These are phyloP conservation scores for Edhazardia aedis DNA, from an alignment of 371 early-diverging fungal genomes.

Conservation along the genomic window DNA sequence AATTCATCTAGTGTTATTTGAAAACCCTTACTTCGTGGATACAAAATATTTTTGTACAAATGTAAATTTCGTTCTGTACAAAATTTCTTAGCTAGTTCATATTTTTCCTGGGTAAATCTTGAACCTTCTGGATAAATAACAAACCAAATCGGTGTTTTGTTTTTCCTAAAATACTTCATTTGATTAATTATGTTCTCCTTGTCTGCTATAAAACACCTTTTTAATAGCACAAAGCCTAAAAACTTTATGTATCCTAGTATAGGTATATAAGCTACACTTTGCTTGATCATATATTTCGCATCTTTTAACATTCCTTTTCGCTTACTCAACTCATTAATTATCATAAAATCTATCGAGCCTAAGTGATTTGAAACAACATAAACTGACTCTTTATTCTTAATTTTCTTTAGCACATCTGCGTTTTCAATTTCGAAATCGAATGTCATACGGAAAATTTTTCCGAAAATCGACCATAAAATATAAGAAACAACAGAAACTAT, in stretches of 20 bases:
- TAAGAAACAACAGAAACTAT: neutral
- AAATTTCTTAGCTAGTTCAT: slow-evolving; percentile 16
- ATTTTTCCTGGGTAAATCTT: slow-evolving; percentile 22
- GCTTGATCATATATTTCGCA: slow-evolving; percentile 35
- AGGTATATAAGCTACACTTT: slow-evolving; percentile 23
- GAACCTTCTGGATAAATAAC: slow-evolving; percentile 46
- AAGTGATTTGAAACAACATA: slow-evolving; percentile 43
- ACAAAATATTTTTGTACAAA: slow-evolving; percentile 32
- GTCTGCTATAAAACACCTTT: slow-evolving; percentile 36
- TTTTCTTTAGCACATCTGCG: neutral
- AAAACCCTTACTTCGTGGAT: slow-evolving; percentile 43
- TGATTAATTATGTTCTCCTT: slow-evolving; percentile 25
- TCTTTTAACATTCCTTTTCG: slow-evolving; percentile 9
- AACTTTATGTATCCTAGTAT: slow-evolving; percentile 33
- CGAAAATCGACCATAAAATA: neutral
- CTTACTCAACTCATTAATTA: slow-evolving; percentile 19
- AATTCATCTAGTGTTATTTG: slow-evolving; percentile 12
- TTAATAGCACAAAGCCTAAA: slow-evolving; percentile 26
- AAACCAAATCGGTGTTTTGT: slow-evolving; percentile 18
- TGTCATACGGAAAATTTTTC: neutral
- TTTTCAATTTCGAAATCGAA: neutral
- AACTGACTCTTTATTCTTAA: slow-evolving; percentile 14
- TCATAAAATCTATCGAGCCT: slow-evolving; percentile 36
- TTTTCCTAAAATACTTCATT: slow-evolving; percentile 1
- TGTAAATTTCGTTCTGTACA: slow-evolving; percentile 8